These are phyloP conservation scores for Earliella scabrosa DNA, from an alignment of 1,284 basidiomycete genomes.

Conservation along the genomic window DNA sequence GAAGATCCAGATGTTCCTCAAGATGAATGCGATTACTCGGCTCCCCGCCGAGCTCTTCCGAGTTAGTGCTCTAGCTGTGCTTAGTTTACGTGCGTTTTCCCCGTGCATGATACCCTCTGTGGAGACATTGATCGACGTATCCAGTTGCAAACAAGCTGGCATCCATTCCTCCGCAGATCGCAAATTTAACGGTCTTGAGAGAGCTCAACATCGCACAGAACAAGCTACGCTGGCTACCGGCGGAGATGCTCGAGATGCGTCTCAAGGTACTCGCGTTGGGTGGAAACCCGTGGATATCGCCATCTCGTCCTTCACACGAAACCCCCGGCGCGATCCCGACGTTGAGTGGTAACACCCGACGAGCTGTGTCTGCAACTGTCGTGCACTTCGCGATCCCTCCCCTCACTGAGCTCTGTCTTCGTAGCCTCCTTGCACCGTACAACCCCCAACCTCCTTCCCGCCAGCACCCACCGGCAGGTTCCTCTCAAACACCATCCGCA, in stretches of 20 bases:
- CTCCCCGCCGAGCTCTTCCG: slow-evolving; percentile 58
- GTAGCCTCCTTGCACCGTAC: slow-evolving; percentile 46
- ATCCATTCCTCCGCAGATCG: slow-evolving; percentile 69
- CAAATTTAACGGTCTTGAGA: slow-evolving; percentile 52
- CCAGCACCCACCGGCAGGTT: background rate
- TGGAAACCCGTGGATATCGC: slow-evolving; percentile 68
- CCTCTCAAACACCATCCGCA: too few species aligned
- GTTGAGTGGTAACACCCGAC: too few species aligned
- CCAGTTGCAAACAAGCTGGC: slow-evolving; percentile 61
- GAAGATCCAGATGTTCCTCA: slow-evolving; percentile 25
- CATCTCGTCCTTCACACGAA: too few species aligned
- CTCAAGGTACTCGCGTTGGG: slow-evolving; percentile 50
- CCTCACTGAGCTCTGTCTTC: slow-evolving; percentile 55
- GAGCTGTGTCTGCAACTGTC: slow-evolving; percentile 25
- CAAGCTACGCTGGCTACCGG: slow-evolving; percentile 61
- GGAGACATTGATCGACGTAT: too few species aligned
- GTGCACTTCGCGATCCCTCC: slow-evolving; percentile 42
- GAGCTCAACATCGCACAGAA: slow-evolving; percentile 70
- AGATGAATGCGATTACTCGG: slow-evolving; percentile 47
- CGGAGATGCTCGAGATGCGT: slow-evolving; percentile 62
- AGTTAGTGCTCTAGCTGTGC: slow-evolving; percentile 53
- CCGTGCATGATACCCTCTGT: too few species aligned
- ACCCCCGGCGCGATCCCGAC: too few species aligned
- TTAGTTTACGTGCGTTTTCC: slow-evolving; percentile 55
- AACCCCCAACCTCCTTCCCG: background rate